phyloP scores from a whole-genome alignment of 495 filamentous ascomycete species.

The Staphylotrichum longicolle region DNA sequence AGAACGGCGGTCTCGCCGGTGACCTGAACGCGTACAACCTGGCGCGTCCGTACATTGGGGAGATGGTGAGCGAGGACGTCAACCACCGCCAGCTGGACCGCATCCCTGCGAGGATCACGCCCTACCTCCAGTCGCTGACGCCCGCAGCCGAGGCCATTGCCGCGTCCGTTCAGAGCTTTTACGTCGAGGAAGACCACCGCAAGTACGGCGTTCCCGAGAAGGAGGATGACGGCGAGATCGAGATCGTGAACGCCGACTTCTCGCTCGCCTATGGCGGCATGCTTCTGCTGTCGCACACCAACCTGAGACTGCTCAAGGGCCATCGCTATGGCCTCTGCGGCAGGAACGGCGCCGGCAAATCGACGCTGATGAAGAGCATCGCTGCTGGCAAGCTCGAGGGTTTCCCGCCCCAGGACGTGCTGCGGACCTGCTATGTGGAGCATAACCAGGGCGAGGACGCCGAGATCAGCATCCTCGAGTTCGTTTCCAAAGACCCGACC shows the following conservation, averaged over 20 bases:
- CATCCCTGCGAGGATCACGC: conserved; percentile 61
- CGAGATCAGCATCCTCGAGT: conserved; percentile 91
- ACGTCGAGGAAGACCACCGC: conserved; percentile 76
- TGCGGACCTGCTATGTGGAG: conserved; percentile 97
- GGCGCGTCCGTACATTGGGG: conserved; percentile 69
- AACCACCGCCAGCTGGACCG: conserved; percentile 77
- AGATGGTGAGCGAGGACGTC: conserved; percentile 86
- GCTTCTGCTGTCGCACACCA: conserved; percentile 95
- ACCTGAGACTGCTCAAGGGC: conserved; percentile 88
- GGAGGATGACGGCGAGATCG: conserved; percentile 76
- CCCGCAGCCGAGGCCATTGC: conserved; percentile 59
- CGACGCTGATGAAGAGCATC: conserved; percentile 96
- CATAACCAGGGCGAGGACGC: conserved; percentile 98
- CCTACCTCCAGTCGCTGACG: conserved; percentile 74
- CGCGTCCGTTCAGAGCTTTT: conserved; percentile 64
- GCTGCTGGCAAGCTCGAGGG: conserved; percentile 94
- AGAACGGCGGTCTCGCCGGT: conserved; percentile 58
- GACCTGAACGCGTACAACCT: conserved; percentile 66
- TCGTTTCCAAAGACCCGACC: conserved; percentile 77
- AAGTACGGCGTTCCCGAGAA: conserved; percentile 82
- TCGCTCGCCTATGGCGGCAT: conserved; percentile 97
- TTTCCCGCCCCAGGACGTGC: conserved; percentile 85
- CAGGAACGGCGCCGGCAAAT: conserved; percentile 96
- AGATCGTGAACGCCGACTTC: conserved; percentile 98
- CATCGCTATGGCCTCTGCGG: conserved; percentile 97